Percentiles rank a stretch among this genome's conserved stretches.
phyloP scores from a whole-genome alignment of 1,284 basidiomycete genomes.

The Irpex sp. region DNA sequence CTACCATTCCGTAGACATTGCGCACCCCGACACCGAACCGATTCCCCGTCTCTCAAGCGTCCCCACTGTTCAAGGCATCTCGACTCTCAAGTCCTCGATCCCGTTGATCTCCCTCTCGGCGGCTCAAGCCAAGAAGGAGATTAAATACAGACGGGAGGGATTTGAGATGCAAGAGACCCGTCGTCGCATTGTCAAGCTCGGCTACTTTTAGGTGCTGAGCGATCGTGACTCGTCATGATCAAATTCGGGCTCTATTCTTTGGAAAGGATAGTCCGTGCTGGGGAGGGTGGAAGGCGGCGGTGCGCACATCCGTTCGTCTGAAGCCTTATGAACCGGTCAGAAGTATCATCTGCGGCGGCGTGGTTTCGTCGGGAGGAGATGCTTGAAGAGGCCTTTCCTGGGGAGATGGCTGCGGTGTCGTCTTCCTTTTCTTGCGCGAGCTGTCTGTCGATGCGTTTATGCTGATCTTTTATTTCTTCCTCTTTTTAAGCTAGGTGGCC shows the following conservation, averaged over 20 bases:
- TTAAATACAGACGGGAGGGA: constrained; percentile 14
- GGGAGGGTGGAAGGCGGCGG: not conserved
- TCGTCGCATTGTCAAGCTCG: not conserved
- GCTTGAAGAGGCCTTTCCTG: too few relatives aligned
- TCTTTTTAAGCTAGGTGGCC: not conserved
- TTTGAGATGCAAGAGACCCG: constrained; percentile 11
- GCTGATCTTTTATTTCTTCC: not conserved
- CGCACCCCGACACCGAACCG: not conserved
- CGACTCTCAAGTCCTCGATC: not conserved
- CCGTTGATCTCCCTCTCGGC: constrained; percentile 8
- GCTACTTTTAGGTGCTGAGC: not conserved
- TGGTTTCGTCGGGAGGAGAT: not conserved
- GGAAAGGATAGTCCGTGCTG: not conserved
- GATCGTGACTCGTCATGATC: not conserved
- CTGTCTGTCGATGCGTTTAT: not conserved
- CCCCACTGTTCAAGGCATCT: not conserved
- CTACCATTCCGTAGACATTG: not conserved
- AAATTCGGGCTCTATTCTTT: too few relatives aligned
- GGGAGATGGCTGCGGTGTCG: not conserved
- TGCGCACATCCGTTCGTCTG: not conserved
- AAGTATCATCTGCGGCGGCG: not conserved
- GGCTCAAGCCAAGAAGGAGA: constrained; percentile 7
- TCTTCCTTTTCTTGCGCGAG: not conserved
- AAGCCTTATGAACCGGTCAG: not conserved
- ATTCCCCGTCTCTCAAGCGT: not conserved